Percentiles rank a stretch among this genome's conserved stretches.
phyloP scores from a whole-genome alignment of 306 rosid species.

The Lupinus albus region DNA sequence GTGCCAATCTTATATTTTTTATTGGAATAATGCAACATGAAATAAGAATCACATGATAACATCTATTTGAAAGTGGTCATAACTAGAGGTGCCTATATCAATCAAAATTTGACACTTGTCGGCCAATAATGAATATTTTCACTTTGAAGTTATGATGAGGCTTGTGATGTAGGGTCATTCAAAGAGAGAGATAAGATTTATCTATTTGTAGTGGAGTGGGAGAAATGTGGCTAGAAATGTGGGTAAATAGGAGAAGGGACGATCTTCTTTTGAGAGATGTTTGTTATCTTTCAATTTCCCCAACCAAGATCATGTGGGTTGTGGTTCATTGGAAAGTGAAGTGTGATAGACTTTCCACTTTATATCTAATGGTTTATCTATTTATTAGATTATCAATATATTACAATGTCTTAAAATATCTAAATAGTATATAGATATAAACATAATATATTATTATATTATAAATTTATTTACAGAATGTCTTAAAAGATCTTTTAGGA shows the following conservation, averaged over 20 bases:
- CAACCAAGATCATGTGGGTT: slow-evolving; percentile 76
- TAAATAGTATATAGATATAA: too few species aligned
- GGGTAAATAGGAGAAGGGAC: slow-evolving; percentile 6
- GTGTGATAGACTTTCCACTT: slow-evolving; percentile 46
- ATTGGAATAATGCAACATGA: too few species aligned
- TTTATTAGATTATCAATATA: too few species aligned
- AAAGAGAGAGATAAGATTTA: slow-evolving; percentile 7
- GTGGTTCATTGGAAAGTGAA: slow-evolving; percentile 67
- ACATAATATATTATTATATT: too few species aligned
- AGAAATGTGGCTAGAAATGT: too few species aligned
- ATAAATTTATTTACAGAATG: too few species aligned
- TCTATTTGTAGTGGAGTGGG: slow-evolving; percentile 39
- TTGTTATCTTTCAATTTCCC: slow-evolving; percentile 64
- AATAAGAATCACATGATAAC: too few species aligned
- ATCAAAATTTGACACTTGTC: slow-evolving; percentile 49
- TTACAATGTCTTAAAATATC: too few species aligned
- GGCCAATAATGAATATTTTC: slow-evolving; percentile 44
- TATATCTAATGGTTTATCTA: slow-evolving; percentile 43
- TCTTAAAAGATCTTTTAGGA: too few species aligned
- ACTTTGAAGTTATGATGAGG: slow-evolving; percentile 46
- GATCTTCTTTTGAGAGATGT: slow-evolving; percentile 46
- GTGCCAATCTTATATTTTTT: too few species aligned
- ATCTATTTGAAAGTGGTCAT: neutral
- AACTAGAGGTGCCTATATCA: slow-evolving; percentile 44
- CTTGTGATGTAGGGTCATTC: slow-evolving; percentile 42